Evolutionary conservation across 345 rosid species (phyloP).

Genomic region (Streptanthus diversifolius): DNA sequence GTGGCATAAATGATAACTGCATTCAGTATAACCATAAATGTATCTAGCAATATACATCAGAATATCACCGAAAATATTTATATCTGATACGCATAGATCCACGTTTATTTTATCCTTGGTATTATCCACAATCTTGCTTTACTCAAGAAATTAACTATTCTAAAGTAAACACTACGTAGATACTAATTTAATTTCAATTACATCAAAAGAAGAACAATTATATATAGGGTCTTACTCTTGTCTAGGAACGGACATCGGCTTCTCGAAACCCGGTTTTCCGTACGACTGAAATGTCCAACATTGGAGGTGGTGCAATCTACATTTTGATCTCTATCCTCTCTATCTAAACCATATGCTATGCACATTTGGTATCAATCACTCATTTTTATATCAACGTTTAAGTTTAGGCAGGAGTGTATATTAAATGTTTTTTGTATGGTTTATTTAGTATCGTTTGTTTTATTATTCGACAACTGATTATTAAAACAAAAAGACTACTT

Average conservation of each 20-base stretch:
- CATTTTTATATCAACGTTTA: neutral
- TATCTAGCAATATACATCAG: neutral
- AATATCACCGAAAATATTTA: neutral
- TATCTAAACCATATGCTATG: neutral
- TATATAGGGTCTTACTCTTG: conserved; percentile 7
- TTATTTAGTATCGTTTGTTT: too few relatives aligned
- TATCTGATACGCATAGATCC: neutral
- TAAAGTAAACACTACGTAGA: conserved; percentile 6
- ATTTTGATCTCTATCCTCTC: neutral
- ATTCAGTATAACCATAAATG: neutral
- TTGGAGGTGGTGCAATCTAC: neutral
- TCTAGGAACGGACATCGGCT: conserved; percentile 13
- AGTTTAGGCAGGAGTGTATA: too few relatives aligned
- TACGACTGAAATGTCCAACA: conserved; percentile 21
- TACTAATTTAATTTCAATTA: conserved; percentile 8
- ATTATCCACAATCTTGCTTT: conserved; percentile 25
- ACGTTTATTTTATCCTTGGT: conserved; percentile 9
- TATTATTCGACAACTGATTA: too few relatives aligned
- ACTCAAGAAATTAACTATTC: conserved; percentile 5
- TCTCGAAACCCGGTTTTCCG: conserved; percentile 16
- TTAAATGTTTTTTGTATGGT: too few relatives aligned
- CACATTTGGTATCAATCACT: neutral
- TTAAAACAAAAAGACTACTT: too few relatives aligned
- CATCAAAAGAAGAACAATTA: neutral
- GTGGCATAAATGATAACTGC: neutral